Base-by-base conservation (phyloP, 106 monocot genomes). In the Dendrobium chrysotoxum region DNA sequence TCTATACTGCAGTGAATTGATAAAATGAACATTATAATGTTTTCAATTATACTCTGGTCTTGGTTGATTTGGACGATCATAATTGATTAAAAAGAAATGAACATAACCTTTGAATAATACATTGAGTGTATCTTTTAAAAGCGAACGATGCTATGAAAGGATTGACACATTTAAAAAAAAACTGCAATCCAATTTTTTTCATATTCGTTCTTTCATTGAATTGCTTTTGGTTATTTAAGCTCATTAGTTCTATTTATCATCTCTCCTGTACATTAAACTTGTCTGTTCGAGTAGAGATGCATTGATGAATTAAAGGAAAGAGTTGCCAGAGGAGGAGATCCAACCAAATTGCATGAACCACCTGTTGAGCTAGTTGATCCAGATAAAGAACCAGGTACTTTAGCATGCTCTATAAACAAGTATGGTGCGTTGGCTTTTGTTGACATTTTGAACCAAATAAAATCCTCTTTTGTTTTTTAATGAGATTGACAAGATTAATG, bases 291-390 rank as follows among this genome's bases (percentile, higher is more conserved):
- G 0, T 71, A 94, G 97, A 85, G 87, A 85, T 92, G 97, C 71
- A 77, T 98, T 72, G 47, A 81, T 31, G 97, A 94, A 75, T 79
- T 98, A 78, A 87, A 84, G 79, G 86, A 91, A 35, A 94, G 92
- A 79, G 87, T 98, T 85, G 85, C 89, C 38, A 90, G 86, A 68
- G 97, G 97, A 61, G 97, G 87, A 64, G 97, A 98, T 82, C 97
- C 97, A 44, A 91, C 94, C 81, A 89, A 92, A 79, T 75, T 98
- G 61, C 92, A 98, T 40, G 92, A 92, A 79, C 78, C 92, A 40
- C 88, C 90, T 25, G 80, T 85, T 40, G 92, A 88, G 85, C 61
- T 84, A 83, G 79, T 55, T 76, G 77, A 50, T 39, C 87, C 79
- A 79, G 84, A 87, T 40, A 7, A 39, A 17, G 88, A 85, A 79